phyloP scores from a whole-genome alignment of 1,284 basidiomycete genomes.

The Malassezia furfur region DNA sequence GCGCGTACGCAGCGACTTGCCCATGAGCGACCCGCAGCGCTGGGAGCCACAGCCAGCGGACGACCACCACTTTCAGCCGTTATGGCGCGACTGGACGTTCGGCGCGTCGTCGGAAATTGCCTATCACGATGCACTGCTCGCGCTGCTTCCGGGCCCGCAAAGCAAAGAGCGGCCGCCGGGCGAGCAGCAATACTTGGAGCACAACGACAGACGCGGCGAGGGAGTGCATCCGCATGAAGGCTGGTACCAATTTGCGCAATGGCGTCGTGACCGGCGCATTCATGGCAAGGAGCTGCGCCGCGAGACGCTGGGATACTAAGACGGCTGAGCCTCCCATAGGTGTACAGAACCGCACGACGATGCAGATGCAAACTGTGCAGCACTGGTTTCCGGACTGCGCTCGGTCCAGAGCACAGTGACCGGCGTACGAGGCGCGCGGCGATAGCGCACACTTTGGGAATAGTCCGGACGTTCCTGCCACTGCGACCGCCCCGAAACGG shows the following conservation, averaged over 20 bases:
- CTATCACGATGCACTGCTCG: constrained; percentile 29
- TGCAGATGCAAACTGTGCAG: constrained; percentile 65
- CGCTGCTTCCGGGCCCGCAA: constrained; percentile 5
- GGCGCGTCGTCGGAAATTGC: constrained; percentile 5
- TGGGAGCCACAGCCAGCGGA: constrained; percentile 16
- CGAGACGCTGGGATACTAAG: constrained; percentile 20
- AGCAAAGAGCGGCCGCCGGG: not conserved
- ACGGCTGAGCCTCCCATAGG: constrained; percentile 23
- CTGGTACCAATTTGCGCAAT: constrained; percentile 8
- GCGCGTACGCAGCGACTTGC: constrained; percentile 17
- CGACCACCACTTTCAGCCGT: not conserved
- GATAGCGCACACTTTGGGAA: constrained; percentile 55
- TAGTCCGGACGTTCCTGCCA: constrained; percentile 39
- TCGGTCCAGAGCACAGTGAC: constrained; percentile 78
- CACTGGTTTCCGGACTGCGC: constrained; percentile 56
- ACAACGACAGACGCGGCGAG: constrained; percentile 7
- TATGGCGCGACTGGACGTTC: constrained; percentile 8
- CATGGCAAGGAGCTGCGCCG: constrained; percentile 18
- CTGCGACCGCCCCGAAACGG: constrained; percentile 44
- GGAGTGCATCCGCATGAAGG: constrained; percentile 6
- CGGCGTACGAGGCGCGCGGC: constrained; percentile 58
- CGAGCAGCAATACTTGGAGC: constrained; percentile 1
- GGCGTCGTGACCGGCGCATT: constrained; percentile 16
- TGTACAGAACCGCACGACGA: constrained; percentile 56
- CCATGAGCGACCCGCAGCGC: constrained; percentile 18